Evolutionary conservation across 768 basidiomycete genomes (phyloP).

Genomic region (Tylopilus plumbeoviolaceoides): DNA sequence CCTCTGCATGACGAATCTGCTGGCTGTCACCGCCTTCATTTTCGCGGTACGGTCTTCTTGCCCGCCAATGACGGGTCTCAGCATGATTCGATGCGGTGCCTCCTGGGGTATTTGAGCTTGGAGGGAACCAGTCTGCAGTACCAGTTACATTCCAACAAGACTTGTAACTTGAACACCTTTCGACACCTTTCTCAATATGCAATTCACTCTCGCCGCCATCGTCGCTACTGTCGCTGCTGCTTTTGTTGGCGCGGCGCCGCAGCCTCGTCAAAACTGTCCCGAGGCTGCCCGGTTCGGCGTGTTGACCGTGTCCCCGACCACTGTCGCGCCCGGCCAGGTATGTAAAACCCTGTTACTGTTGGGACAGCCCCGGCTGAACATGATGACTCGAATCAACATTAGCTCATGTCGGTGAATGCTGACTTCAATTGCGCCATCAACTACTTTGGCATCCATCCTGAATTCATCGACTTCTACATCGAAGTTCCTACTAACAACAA

Average conservation of each 20-base stretch:
- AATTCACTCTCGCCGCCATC: constrained; percentile 10
- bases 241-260: constrained; percentile 18
- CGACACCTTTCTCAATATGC: constrained; percentile 11
- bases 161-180: neutral
- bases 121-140: neutral
- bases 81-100: neutral
- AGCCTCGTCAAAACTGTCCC: constrained; percentile 19
- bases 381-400: neutral
- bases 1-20: neutral
- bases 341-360: neutral
- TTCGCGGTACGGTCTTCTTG: constrained; percentile 1
- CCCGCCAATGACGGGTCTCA: neutral
- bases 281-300: constrained; percentile 21
- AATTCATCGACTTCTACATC: constrained; percentile 32
- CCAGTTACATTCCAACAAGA: neutral
- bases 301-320: constrained; percentile 18
- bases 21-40: neutral
- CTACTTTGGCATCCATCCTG: constrained; percentile 13
- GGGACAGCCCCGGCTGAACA: constrained; percentile 1
- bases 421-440: constrained; percentile 28
- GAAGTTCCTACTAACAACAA: constrained; percentile 32
- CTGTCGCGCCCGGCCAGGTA: constrained; percentile 24
- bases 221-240: constrained; percentile 8
- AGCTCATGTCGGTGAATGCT: constrained; percentile 21
- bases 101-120: constrained; percentile 8